Evolutionary conservation across 306 rosid species (phyloP).

Genomic region (Begonia masoniana): DNA sequence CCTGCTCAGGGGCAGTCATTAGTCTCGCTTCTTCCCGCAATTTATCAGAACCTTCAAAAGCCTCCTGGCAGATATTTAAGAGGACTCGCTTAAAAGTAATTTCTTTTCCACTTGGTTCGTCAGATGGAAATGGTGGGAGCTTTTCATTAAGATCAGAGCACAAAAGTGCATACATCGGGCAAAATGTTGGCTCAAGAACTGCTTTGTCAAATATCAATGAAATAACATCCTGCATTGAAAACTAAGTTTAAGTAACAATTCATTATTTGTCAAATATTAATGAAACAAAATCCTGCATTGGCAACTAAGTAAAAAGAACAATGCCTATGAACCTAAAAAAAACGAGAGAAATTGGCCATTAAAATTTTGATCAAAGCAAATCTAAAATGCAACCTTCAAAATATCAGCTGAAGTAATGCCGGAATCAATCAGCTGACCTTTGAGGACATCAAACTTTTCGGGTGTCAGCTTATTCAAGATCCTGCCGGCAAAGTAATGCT

Average conservation of each 20-base stretch:
- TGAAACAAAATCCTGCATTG: too few species aligned
- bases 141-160: conserved; percentile 76
- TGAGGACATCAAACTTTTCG: conserved; percentile 91
- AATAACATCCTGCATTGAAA: conserved; percentile 71
- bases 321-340: too few species aligned
- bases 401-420: conserved; percentile 96
- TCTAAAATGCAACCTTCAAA: conserved; percentile 40
- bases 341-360: too few species aligned
- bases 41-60: conserved; percentile 86
- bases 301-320: too few species aligned
- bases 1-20: conserved; percentile 89
- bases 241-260: too few species aligned
- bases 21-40: conserved; percentile 68
- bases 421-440: conserved; percentile 85
- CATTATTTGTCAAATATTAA: too few species aligned
- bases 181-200: conserved; percentile 95
- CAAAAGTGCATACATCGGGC: conserved; percentile 91
- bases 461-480: conserved; percentile 95
- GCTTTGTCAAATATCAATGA: conserved; percentile 87
- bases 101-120: conserved; percentile 80
- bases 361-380: not conserved
- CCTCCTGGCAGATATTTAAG: conserved; percentile 88
- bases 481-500: conserved; percentile 30
- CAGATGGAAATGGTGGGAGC: conserved; percentile 85
- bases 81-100: conserved; percentile 81